Conservation (phyloP, 176 grass and related monocot genomes). For the Carex myosuroides region DNA sequence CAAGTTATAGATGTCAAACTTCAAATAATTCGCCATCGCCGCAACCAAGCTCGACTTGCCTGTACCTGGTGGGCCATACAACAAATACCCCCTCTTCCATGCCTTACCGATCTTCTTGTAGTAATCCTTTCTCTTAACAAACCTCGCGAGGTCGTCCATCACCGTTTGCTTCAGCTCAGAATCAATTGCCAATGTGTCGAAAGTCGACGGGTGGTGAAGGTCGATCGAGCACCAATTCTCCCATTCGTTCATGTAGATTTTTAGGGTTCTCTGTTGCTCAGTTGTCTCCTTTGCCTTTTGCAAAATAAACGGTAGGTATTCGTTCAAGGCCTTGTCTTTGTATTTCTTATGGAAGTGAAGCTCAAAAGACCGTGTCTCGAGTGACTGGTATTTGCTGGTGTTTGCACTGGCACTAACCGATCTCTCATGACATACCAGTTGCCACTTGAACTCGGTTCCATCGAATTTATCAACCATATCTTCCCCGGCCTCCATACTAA, state of each 20-base stretch:
- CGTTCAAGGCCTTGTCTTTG: conserved; percentile 51
- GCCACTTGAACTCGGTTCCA: conserved; percentile 74
- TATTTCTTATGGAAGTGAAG: conserved; percentile 65
- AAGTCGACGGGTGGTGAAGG: conserved; percentile 76
- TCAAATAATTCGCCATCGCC: conserved; percentile 92
- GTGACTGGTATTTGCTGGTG: conserved; percentile 9
- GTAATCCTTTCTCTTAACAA: conserved; percentile 70
- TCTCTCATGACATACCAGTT: conserved; percentile 38
- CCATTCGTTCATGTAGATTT: conserved; percentile 86
- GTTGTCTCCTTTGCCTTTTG: conserved; percentile 45
- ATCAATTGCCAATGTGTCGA: conserved; percentile 77
- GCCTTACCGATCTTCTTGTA: conserved; percentile 78
- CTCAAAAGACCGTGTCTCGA: conserved; percentile 50
- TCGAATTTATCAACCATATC: conserved; percentile 65
- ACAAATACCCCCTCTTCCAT: conserved; percentile 84
- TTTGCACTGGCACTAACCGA: not conserved
- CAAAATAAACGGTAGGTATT: conserved; percentile 70
- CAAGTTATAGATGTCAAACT: conserved; percentile 87
- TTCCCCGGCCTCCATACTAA: conserved; percentile 63
- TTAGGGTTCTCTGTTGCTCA: conserved; percentile 52
- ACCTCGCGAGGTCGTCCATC: conserved; percentile 75
- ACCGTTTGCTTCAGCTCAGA: conserved; percentile 39
- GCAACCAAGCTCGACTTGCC: conserved; percentile 93
- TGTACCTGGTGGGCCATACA: conserved; percentile 77
- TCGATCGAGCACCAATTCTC: conserved; percentile 48